Conservation (phyloP, 1,284 basidiomycete species). For the Dichomitus squalens region DNA sequence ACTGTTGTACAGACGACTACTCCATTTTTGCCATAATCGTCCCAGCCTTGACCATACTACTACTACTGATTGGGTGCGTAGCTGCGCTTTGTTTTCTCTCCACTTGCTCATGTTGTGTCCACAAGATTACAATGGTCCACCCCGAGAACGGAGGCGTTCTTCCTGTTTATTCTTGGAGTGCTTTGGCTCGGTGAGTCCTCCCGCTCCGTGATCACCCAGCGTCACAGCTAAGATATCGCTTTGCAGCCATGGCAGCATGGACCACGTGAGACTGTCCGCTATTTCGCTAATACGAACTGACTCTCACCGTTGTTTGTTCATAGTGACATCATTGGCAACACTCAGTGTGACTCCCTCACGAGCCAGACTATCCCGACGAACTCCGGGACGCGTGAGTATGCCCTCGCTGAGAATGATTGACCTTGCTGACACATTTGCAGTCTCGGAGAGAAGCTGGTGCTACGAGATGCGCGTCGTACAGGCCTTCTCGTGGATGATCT, state of each 20-base stretch:
- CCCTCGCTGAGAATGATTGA: background rate
- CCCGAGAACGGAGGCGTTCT: slow-evolving; percentile 60
- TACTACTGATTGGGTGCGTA: slow-evolving; percentile 40
- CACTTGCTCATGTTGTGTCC: background rate
- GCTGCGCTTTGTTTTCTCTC: background rate
- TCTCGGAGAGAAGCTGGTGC: slow-evolving; percentile 58
- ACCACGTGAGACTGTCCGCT: slow-evolving; percentile 52
- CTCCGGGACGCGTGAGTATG: slow-evolving; percentile 53
- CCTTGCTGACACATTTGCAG: slow-evolving; percentile 38
- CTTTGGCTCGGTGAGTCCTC: slow-evolving; percentile 66
- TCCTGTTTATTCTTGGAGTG: slow-evolving; percentile 56
- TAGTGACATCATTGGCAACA: slow-evolving; percentile 69
- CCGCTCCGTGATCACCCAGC: background rate
- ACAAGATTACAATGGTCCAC: slow-evolving; percentile 67
- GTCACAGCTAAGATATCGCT: background rate
- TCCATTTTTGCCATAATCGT: slow-evolving; percentile 67
- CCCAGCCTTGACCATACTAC: slow-evolving; percentile 62
- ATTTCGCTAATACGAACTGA: slow-evolving; percentile 5
- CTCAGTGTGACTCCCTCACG: slow-evolving; percentile 61
- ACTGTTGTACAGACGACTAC: slow-evolving; percentile 54
- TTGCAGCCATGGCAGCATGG: slow-evolving; percentile 73
- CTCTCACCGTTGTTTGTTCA: background rate
- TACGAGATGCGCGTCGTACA: slow-evolving; percentile 79
- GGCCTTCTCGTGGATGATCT: slow-evolving; percentile 77
- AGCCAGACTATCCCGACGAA: slow-evolving; percentile 52